Base-by-base conservation (phyloP, 331 rosid genomes). In the Arachis monticola region DNA sequence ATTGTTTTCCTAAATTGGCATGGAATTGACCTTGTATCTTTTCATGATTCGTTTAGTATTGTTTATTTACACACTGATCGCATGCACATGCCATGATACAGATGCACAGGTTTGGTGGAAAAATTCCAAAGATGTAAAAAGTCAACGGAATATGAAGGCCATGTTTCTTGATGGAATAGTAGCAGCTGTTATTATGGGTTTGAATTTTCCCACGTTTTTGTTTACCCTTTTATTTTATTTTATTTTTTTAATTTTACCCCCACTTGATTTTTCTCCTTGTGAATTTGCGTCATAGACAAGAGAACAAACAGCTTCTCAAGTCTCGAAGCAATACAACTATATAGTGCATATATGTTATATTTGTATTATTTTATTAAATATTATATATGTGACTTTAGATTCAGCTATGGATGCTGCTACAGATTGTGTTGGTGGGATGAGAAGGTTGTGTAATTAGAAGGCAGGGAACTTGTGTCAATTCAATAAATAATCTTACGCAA, bases 61-160 rank as follows among this genome's bases (percentile, higher is more conserved):
- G 59, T 77, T 13, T 48, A 31, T 63, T 69, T 57, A 70, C 61
- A 11, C 27, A 55, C 27, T 67, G 40, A 70, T 35, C 48, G 38
- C 10, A 44, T 22, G 17, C 12, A 10, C 67, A 67, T 73, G 56
- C 6, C 4, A 53, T 58, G 67, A 68, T 82, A 82, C 88, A 90
- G 95, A 78, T 82, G 81, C 84, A 75, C 81, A 83, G 74, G 76
- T 62, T 48, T 64, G 57, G 45, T 73, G 72, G 73, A 53, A 13
- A 80, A 74, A 60, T 79, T 73, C 77, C 77, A 66, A 78, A 75
- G 82, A 85, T 82, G 84, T 82, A 85, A 76, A 86, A 82, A 82
- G 80, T 60, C 77, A 50, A 78, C 53, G 85, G 83, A 80, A 79
- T 82, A 53, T 63, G 83, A 82, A 76, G 83, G 84, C 76, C 79